A percentile compares a stretch with the other conserved stretches of the same genome.
These are phyloP conservation scores for Didymellaceae sp. DNA, from an alignment of 2,329 filamentous ascomycete species.

Conservation along the genomic window DNA sequence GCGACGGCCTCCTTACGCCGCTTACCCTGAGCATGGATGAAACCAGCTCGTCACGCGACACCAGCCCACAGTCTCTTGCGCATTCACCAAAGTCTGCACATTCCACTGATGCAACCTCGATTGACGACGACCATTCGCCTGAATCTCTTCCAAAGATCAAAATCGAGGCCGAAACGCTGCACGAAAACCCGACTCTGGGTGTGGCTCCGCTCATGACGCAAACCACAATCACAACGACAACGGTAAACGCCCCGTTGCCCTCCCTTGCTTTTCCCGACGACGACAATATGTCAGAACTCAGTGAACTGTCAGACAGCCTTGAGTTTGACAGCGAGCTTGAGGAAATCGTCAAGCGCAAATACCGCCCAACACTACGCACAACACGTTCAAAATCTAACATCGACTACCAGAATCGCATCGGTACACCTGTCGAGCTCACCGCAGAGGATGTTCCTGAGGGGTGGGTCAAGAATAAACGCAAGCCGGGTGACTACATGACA, in stretches of 20 bases:
- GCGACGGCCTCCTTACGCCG: conserved; percentile 37
- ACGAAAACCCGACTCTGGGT: conserved; percentile 33
- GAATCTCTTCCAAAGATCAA: conserved; percentile 27
- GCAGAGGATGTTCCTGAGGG: conserved; percentile 25
- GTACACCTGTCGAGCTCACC: conserved; percentile 37
- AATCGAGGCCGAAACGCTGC: conserved; percentile 30
- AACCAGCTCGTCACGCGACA: conserved; percentile 35
- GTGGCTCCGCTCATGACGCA: conserved; percentile 41
- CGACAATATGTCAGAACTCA: conserved; percentile 47
- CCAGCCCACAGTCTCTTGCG: conserved; percentile 40
- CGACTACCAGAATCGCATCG: conserved; percentile 33
- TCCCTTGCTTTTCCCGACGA: conserved; percentile 37
- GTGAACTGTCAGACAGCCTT: conserved; percentile 48
- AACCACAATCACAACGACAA: conserved; percentile 32
- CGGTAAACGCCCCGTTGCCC: conserved; percentile 39
- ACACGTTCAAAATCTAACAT: conserved; percentile 47
- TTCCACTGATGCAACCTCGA: conserved; percentile 48
- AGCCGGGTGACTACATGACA: conserved; percentile 71
- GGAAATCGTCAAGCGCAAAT: conserved; percentile 47
- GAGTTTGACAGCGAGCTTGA: conserved; percentile 49
- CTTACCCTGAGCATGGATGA: conserved; percentile 40
- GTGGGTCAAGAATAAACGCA: conserved; percentile 40
- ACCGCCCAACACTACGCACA: conserved; percentile 33
- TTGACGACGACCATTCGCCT: conserved; percentile 40
- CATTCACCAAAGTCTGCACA: conserved; percentile 45